Evolutionary conservation across 2,329 filamentous ascomycete genomes (phyloP), one percentile per base, ranked within the genome.

Genomic region (Penicillium freii): DNA sequence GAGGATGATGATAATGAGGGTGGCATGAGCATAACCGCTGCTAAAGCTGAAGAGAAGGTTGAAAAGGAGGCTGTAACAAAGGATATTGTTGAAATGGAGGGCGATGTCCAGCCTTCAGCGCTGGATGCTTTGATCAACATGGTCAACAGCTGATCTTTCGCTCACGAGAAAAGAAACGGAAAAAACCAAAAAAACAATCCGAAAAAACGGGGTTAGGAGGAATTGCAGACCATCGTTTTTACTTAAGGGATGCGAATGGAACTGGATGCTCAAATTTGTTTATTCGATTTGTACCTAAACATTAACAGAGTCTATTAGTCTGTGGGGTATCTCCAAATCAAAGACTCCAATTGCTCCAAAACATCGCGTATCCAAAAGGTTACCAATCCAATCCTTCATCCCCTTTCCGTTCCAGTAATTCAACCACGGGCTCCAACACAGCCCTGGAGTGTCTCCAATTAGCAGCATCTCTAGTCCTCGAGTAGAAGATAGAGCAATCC

Each of bases 401-500:
- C 8, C 68, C 68, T 33, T 63, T 68, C 40, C 67, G 66, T 61
- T 76, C 71, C 56, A 80, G 63, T 8, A 72, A 42, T 21, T 70
- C 67, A 34, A 75, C 61, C 1, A 77, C 70, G 40, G 77, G 75
- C 25, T 63, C 68, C 54, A 79, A 57, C 17, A 69, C 63, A 11
- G 71, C 71, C 62, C 64, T 70, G 4, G 70, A 72, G 64, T 75
- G 73, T 23, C 65, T 71, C 67, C 73, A 71, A 62, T 71, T 64
- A 21, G 75, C 69, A 47, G 64, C 60, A 56, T 75, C 69, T 56
- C 76, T 71, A 5, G 71, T 76, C 39, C 77, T 65, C 4, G 75
- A 73, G 75, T 96, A 97, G 66, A 96, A 97, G 0, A 96, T 91
- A 0, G 92, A 89, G 70, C 94, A 99, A 75, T 96, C 93, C 71